Evolutionary conservation across 2,329 filamentous ascomycete species (phyloP).

Genomic region (Acrocalymma vagum): DNA sequence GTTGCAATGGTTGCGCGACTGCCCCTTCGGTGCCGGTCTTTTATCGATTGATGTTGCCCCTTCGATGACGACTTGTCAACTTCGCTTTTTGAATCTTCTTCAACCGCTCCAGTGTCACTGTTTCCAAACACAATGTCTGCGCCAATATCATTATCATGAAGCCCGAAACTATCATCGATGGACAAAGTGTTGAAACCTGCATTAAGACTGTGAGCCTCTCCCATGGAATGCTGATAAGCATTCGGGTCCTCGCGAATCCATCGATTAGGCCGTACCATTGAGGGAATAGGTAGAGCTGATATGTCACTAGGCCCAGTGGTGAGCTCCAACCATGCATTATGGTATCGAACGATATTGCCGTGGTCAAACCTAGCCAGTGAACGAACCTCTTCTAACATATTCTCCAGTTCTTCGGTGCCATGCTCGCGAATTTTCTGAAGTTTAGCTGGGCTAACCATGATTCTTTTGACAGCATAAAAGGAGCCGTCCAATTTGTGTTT

Average conservation of each 20-base stretch:
- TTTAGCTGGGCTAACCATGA: slow-evolving; percentile 63
- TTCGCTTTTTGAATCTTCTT: slow-evolving; percentile 18
- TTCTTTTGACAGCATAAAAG: slow-evolving; percentile 72
- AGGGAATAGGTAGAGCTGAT: slow-evolving; percentile 6
- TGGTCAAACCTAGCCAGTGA: slow-evolving; percentile 70
- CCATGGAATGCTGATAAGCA: slow-evolving; percentile 17
- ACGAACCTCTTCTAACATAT: slow-evolving; percentile 67
- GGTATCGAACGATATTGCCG: slow-evolving; percentile 72
- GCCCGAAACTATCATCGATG: slow-evolving; percentile 24
- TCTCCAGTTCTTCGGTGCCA: slow-evolving; percentile 63
- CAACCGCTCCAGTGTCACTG: slow-evolving; percentile 27
- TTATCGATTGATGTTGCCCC: slow-evolving; percentile 43
- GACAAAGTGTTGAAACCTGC: slow-evolving; percentile 22
- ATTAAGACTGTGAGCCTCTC: slow-evolving; percentile 18
- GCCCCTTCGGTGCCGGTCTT: slow-evolving; percentile 30
- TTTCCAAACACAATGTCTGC: slow-evolving; percentile 40
- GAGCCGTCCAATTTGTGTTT: slow-evolving; percentile 68
- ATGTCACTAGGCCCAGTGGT: slow-evolving; percentile 23
- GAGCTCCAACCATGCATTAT: slow-evolving; percentile 70
- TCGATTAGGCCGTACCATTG: slow-evolving; percentile 25
- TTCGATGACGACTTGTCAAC: slow-evolving; percentile 18
- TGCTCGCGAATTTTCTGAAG: slow-evolving; percentile 61
- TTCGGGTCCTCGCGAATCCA: slow-evolving; percentile 34
- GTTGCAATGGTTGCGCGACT: slow-evolving; percentile 50
- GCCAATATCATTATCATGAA: slow-evolving; percentile 18